A percentile compares a stretch with the other conserved stretches of the same genome.
Conservation (phyloP, 2,329 filamentous ascomycete species). For the Plenodomus lindquistii region DNA sequence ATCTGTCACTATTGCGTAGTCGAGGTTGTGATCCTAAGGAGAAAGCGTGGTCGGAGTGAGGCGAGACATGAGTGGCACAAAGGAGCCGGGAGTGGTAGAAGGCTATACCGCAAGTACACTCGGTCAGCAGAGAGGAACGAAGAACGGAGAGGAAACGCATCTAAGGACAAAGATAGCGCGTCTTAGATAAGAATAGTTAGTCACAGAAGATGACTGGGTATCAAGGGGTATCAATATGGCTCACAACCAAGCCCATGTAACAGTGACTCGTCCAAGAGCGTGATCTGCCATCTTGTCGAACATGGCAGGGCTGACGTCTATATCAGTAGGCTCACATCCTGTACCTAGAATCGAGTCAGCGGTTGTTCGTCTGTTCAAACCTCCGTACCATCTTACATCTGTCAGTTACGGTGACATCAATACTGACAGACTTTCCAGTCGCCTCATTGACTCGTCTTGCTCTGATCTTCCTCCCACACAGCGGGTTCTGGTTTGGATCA, state of each 20-base stretch:
- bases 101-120: neutral
- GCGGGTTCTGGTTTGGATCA: conserved; percentile 64
- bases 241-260: conserved; percentile 57
- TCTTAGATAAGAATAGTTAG: neutral
- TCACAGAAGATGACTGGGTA: neutral
- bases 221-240: neutral
- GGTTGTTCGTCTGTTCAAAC: neutral
- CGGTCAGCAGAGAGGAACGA: neutral
- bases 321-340: conserved; percentile 53
- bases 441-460: conserved; percentile 55
- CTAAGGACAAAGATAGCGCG: neutral
- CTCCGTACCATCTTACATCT: conserved; percentile 53
- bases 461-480: conserved; percentile 70
- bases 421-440: conserved; percentile 51
- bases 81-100: too few species aligned
- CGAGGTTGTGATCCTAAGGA: too few species aligned
- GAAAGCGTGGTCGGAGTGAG: too few species aligned
- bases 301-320: conserved; percentile 55
- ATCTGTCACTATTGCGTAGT: too few species aligned
- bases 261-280: conserved; percentile 52
- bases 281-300: conserved; percentile 54
- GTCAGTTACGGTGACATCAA: conserved; percentile 70
- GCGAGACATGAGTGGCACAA: too few species aligned
- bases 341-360: conserved; percentile 41
- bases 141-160: neutral